Base-by-base conservation (phyloP, 2,329 filamentous ascomycete genomes). In the Xylariaceae sp. region DNA sequence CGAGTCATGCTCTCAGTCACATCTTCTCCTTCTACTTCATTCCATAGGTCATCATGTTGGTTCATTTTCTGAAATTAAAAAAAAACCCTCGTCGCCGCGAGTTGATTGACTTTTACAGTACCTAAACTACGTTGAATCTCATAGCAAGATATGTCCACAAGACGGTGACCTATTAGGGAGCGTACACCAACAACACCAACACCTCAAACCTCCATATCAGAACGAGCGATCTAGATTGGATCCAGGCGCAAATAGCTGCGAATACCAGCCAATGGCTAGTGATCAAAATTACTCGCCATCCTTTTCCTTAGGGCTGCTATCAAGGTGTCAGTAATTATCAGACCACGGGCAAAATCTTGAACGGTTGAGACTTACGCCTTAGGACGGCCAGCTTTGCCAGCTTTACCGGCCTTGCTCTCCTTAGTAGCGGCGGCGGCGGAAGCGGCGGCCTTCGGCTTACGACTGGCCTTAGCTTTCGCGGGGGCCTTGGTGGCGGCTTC, bases 391-490 rank as follows among this genome's bases (percentile, higher is more conserved):
- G 62, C 66, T 58, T 50, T 59, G 23, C 30, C 54, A 37, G 17
- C 53, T 57, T 70, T 67, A 53, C 23, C 64, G 45, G 62, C 66
- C 58, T 50, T 59, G 23, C 30, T 52, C 30, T 23, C 53, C 57
- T 70, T 67, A 53, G 64, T 54, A 45, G 66, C 62, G 42, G 57
- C 51, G 42, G 56, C 59, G 4, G 62, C 63, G 7, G 57, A 51
- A 44, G 55, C 59, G 2, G 62, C 63, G 7, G 64, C 59, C 66
- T 68, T 68, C 30, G 63, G 23, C 61, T 68, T 68, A 42, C 70
- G 69, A 50, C 66, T 65, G 51, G 68, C 67, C 66, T 72, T 74
- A 35, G 70, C 63, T 67, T 67, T 68, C 0, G 59, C 54, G 23
- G 59, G 59, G 5, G 62, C 45, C 57, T 67, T 76, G 10, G 50